These are phyloP conservation scores for Malus sylvestris DNA, from an alignment of 306 rosid genomes.

Conservation along the genomic window DNA sequence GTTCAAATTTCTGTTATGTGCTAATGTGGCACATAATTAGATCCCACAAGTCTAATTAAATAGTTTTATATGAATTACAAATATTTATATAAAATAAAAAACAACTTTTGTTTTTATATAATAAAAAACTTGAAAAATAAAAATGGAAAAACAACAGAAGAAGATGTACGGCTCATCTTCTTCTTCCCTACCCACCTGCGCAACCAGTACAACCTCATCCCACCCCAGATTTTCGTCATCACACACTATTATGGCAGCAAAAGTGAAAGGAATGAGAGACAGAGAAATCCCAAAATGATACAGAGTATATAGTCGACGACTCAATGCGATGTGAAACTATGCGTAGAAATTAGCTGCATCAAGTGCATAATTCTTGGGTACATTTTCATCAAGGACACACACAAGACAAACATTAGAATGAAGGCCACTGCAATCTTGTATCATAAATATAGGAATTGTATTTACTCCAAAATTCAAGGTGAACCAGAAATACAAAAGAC, in stretches of 20 bases:
- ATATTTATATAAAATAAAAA: no score
- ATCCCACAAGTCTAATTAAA: no score
- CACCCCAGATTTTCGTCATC: constrained; percentile 69
- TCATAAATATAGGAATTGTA: not conserved
- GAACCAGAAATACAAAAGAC: not conserved
- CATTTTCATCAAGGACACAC: not conserved
- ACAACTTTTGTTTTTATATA: no score
- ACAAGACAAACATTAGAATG: not conserved
- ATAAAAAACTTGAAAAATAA: no score
- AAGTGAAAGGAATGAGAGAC: constrained; percentile 69
- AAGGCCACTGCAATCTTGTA: not conserved
- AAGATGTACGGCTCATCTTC: no score
- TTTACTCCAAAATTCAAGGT: not conserved
- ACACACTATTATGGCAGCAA: constrained; percentile 90
- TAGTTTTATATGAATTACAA: no score
- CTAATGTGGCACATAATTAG: no score
- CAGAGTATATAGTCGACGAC: not conserved
- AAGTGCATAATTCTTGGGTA: not conserved
- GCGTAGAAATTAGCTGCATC: not conserved
- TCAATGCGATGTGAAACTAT: constrained; percentile 7
- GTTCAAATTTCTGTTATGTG: no score
- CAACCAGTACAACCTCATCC: no score
- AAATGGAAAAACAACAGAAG: no score
- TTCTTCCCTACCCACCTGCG: no score
- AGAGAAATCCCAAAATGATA: constrained; percentile 51